Base-by-base conservation (phyloP, 1,284 basidiomycete species). In the Ustilago bromivora region DNA sequence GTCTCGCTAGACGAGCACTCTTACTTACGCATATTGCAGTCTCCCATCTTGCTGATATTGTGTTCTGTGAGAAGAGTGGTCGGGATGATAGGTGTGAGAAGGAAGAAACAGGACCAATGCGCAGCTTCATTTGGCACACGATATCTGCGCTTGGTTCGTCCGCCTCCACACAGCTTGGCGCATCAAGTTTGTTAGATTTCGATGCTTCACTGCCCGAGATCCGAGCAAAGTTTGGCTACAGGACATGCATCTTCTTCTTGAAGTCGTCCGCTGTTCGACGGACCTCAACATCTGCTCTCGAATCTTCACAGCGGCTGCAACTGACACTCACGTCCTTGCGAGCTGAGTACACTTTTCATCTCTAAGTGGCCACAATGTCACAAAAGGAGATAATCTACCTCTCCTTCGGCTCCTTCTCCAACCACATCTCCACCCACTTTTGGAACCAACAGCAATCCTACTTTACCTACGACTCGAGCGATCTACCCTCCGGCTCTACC, bases 361-460 rank as follows among this genome's bases (percentile, higher is more conserved):
- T 31, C 11, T 19, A 9, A 35, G 35, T 9, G 4, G 10, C 28
- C 38, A 23, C 46, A 3, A 76, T 78, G 76, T 60, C 76, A 58
- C 76, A 78, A 46, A 76, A 74, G 55, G 83, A 85, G 59, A 79
- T 79, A 38, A 80, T 85, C 60, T 76, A 82, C 71, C 72, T 85
- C 59, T 80, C 83, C 19, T 82, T 85, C 38, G 84, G 84, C 41
- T 72, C 78, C 13, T 69, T 82, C 55, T 74, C 84, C 43, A 82
- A 83, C 53, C 79, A 83, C 71, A 77, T 82, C 49, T 66, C 83
- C 9, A 83, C 83, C 13, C 82, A 84, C 64, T 85, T 82, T 52
- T 85, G 82, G 80, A 85, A 85, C 58, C 61, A 81, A 52, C 84
- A 85, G 41, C 74, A 83, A 52, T 71, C 78, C 28, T 84, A 85